phyloP scores from a whole-genome alignment of 129 eudicot species.

The Dittrichia graveolens region DNA sequence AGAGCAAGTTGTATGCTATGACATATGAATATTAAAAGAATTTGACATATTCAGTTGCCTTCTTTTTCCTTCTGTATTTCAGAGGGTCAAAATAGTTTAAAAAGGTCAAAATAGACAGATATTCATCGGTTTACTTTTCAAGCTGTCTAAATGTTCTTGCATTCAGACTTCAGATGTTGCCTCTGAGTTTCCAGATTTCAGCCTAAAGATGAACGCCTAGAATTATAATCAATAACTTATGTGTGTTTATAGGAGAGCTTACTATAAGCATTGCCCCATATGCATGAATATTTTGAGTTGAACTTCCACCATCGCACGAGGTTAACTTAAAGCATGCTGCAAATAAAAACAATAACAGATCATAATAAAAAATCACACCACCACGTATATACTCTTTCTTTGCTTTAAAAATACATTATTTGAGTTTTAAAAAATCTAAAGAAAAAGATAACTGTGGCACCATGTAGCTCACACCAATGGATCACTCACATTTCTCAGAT shows the following conservation, averaged over 20 bases:
- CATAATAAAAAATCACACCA: background rate
- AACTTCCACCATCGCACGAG: conserved; percentile 59
- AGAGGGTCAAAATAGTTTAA: background rate
- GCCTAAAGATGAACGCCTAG: background rate
- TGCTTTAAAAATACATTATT: conserved; percentile 4
- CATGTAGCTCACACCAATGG: conserved; percentile 1
- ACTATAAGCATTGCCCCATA: conserved; percentile 93
- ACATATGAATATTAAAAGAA: background rate
- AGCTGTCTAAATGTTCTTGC: too few species aligned
- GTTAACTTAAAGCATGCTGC: conserved; percentile 94
- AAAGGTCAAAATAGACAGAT: background rate
- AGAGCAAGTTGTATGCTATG: background rate
- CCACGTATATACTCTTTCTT: conserved; percentile 6
- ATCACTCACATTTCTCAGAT: conserved; percentile 69
- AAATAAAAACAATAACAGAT: conserved; percentile 25
- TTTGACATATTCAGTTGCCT: background rate
- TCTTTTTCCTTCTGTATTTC: background rate
- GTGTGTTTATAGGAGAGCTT: conserved; percentile 38
- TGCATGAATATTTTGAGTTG: conserved; percentile 83
- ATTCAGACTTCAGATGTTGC: too few species aligned
- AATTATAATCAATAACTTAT: too few species aligned
- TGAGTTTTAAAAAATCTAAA: background rate
- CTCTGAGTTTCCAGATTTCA: too few species aligned
- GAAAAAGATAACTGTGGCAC: background rate
- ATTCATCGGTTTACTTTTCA: background rate